Evolutionary conservation across 805 yeast genomes (phyloP), one percentile per base, ranked within the genome.

Genomic region (Barnettozyma pratensis): DNA sequence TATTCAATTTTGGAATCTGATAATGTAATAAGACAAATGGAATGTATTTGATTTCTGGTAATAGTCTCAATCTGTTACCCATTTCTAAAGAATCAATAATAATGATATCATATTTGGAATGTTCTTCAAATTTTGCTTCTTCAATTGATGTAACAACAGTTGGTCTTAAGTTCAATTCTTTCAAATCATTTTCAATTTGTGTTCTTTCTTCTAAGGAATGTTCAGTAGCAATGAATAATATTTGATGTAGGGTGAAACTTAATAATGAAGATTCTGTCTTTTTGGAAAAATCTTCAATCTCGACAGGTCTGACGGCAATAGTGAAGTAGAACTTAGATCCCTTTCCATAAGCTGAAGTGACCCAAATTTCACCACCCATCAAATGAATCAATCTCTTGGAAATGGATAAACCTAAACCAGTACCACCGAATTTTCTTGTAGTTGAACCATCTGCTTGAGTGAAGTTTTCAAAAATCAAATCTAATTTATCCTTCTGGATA

Each of bases 351-450:
- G 75, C 76, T 0, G 94, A 85, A 19, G 86, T 79, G 26, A 88
- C 96, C 96, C 96, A 87, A 53, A 88, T 87, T 54, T 85, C 92
- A 62, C 96, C 96, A 38, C 96, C 96, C 96, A 88, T 87, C 54
- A 88, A 75, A 60, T 87, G 91, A 60, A 88, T 87, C 57, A 88
- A 75, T 58, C 87, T 89, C 65, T 87, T 87, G 9, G 96, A 88
- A 65, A 88, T 88, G 3, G 95, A 86, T 47, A 88, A 73, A n/a
- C 96, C 96, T 42, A 88, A 73, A 55, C 96, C 96, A 4, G 96
- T 88, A 60, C 96, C 96, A 59, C 96, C 96, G 63, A 88, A 88
- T 66, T 87, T 87, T 64, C 96, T 78, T 3, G 96, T 88, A 2
- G 96, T 88, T 6, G 96, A 87, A 39, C 96, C 96, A 69, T 88